These are phyloP conservation scores for Cucurbita ficifolia DNA, from an alignment of 306 rosid species.

Conservation along the genomic window DNA sequence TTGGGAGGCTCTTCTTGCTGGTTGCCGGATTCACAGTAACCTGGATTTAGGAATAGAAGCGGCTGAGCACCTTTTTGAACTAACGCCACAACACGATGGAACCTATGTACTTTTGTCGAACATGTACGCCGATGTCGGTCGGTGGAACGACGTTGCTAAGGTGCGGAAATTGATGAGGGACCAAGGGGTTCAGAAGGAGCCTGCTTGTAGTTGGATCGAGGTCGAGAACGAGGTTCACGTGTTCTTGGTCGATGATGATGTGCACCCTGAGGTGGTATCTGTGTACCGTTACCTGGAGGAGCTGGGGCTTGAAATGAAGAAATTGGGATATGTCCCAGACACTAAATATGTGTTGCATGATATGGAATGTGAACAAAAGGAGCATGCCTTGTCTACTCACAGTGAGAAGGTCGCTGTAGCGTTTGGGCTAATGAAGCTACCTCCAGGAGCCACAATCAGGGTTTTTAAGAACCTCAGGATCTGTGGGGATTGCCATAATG, in stretches of 20 bases:
- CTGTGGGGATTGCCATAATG: conserved; percentile 3
- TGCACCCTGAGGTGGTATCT: conserved; percentile 1
- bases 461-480: conserved; percentile 1
- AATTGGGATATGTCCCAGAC: conserved; percentile 11
- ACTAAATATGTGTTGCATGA: conserved; percentile 13
- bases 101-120: background rate
- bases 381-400: conserved; percentile 7
- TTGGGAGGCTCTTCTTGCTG: conserved; percentile 1
- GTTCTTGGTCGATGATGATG: conserved; percentile 12
- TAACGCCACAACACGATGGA: conserved; percentile 9
- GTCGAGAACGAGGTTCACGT: background rate
- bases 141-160: conserved; percentile 9
- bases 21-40: conserved; percentile 10
- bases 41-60: conserved; percentile 12
- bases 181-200: conserved; percentile 11
- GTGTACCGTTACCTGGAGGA: background rate
- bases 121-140: background rate
- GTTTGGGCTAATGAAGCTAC: background rate
- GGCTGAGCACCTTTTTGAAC: conserved; percentile 9
- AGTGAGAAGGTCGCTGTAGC: background rate
- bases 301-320: conserved; percentile 4
- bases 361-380: conserved; percentile 14
- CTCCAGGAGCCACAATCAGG: background rate
- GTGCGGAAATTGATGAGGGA: conserved; percentile 17
- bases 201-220: conserved; percentile 3